phyloP scores from a whole-genome alignment of 2,329 filamentous ascomycete genomes.

The Lomentospora prolificans region DNA sequence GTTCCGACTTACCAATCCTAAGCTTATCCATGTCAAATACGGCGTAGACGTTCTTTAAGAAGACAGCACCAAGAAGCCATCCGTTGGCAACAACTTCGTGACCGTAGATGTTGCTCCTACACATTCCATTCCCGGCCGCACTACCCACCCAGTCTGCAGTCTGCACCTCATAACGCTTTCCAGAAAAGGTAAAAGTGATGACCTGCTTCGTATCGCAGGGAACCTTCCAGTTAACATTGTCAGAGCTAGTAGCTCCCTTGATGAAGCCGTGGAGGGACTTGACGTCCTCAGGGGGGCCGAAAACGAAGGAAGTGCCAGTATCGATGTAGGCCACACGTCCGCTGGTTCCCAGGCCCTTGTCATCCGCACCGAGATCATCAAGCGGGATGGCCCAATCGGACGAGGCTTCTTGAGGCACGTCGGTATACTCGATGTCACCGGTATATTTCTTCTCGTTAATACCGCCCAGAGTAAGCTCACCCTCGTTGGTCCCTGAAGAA shows the following conservation, averaged over 20 bases:
- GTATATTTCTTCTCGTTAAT: constrained; percentile 56
- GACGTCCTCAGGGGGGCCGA: constrained; percentile 60
- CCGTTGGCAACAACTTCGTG: constrained; percentile 51
- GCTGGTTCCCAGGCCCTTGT: constrained; percentile 45
- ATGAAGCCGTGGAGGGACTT: constrained; percentile 58
- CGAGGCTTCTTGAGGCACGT: constrained; percentile 34
- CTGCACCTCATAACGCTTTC: constrained; percentile 55
- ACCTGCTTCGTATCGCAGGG: constrained; percentile 58
- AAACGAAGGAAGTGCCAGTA: constrained; percentile 71
- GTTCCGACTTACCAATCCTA: constrained; percentile 54
- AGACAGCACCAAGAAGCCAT: constrained; percentile 80
- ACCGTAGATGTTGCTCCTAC: constrained; percentile 67
- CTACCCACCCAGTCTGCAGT: constrained; percentile 59
- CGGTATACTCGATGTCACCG: constrained; percentile 59
- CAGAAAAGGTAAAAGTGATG: constrained; percentile 59
- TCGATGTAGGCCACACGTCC: constrained; percentile 62
- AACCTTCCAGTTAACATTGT: constrained; percentile 55
- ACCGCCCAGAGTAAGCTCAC: constrained; percentile 68
- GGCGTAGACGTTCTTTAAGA: constrained; percentile 82
- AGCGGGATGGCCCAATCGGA: constrained; percentile 66
- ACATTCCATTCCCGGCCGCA: constrained; percentile 30
- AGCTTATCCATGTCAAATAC: constrained; percentile 69
- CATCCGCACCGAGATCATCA: constrained; percentile 55
- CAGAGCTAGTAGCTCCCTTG: constrained; percentile 43
- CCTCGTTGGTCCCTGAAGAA: constrained; percentile 56